Base-by-base conservation (phyloP, 2,329 filamentous ascomycete genomes). In the Fusarium begoniae region DNA sequence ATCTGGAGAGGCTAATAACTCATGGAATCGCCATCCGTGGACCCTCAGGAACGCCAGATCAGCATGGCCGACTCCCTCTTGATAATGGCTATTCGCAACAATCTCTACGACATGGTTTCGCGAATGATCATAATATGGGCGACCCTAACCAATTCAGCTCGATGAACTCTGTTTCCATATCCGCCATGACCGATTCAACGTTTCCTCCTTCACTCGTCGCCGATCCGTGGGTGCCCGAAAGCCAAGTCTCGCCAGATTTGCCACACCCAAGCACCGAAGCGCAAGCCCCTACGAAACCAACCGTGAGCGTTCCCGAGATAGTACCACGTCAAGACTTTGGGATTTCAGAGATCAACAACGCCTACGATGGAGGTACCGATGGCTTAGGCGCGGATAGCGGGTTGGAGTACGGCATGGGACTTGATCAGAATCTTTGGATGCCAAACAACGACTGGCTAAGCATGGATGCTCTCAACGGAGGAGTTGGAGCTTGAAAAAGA, bases 1-100 rank as follows among this genome's bases (percentile, higher is more conserved):
- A 89, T 56, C 80, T 90, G 22, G 87, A 89, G 45, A 86, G 85
- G 51, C 79, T 90, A 35, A 85, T 90, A 40, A 79, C 82, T 24
- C 82, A 85, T 22, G 87, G 86, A 22, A 77, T 87, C 11, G 78
- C 76, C 35, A 71, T 79, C 12, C 74, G 75, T 17, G 66, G 65
- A 4, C 68, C 76, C 1, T 72, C 79, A 11, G 69, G 72, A 12
- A 78, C 70, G 5, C 66, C 74, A n/a, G 75, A 71, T 40, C 57
- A 66, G 7, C 69, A 74, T 7, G 47, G 68, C 20, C 72, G 69
- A 62, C 60, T 76, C 24, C 43, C 69, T 2, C 66, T 79, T 18
- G 72, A 74, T 20, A 76, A 75, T 54, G 68, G 76, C 3, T 78
- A 74, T 56, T 65, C 72, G 17, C 75, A 66, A n/a, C 73, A 78